Evolutionary conservation across 176 grass and related monocot genomes (phyloP).

Genomic region (Elaeis guineensis): DNA sequence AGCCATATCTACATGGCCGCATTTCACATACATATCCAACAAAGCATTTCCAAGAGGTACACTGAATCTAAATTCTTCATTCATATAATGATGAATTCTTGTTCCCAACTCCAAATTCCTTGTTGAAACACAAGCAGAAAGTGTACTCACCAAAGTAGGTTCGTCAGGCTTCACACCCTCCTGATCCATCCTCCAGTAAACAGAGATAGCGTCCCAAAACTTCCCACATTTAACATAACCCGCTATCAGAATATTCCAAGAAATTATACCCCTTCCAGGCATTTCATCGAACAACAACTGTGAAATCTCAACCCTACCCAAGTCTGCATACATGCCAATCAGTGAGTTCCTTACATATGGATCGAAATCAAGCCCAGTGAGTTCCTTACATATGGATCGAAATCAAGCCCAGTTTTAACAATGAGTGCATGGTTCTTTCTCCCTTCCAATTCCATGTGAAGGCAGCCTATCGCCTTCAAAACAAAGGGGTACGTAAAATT

Average conservation of each 20-base stretch:
- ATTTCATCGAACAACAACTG: conserved; percentile 52
- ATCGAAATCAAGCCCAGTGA: too few relatives aligned
- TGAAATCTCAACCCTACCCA: conserved; percentile 18
- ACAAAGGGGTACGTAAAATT: conserved; percentile 66
- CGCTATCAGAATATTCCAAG: conserved; percentile 54
- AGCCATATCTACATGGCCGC: conserved; percentile 36
- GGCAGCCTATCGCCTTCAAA: conserved; percentile 40
- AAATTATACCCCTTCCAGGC: conserved; percentile 19
- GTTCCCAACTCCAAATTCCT: conserved; percentile 40
- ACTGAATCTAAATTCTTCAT: conserved; percentile 31
- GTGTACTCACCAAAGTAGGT: conserved; percentile 24
- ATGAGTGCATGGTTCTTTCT: conserved; percentile 30
- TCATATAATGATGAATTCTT: conserved; percentile 43
- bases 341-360: too few relatives aligned
- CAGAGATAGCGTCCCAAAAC: conserved; percentile 22
- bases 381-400: conserved; percentile 39
- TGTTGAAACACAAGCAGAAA: conserved; percentile 38
- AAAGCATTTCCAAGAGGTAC: conserved; percentile 48
- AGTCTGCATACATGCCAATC: conserved; percentile 40
- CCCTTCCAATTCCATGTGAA: conserved; percentile 34
- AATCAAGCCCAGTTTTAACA: conserved; percentile 41
- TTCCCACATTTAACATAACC: conserved; percentile 35
- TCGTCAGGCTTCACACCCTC: conserved; percentile 29
- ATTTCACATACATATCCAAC: conserved; percentile 57
- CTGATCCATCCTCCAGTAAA: conserved; percentile 35